A percentile compares a stretch with the other conserved stretches of the same genome.
phyloP scores from a whole-genome alignment of 2,329 filamentous ascomycete genomes.

The Fusarium sublunatum region DNA sequence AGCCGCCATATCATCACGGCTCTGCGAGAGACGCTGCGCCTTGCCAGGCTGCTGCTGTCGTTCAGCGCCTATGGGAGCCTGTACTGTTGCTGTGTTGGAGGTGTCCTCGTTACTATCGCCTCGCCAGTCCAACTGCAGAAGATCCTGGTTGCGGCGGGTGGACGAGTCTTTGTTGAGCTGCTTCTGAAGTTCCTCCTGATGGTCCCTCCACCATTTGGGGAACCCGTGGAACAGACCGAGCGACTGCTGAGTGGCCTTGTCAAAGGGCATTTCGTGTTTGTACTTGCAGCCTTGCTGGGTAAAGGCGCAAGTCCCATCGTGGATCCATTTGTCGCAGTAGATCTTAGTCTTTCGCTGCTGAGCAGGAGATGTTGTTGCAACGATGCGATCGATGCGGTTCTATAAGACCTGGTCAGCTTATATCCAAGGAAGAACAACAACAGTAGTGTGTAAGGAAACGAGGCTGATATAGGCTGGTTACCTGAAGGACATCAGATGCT shows the following conservation, averaged over 20 bases:
- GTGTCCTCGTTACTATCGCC: constrained; percentile 20
- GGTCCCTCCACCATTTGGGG: constrained; percentile 70
- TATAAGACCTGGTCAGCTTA: constrained; percentile 29
- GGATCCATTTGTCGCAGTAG: constrained; percentile 92
- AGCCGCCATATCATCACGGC: constrained; percentile 46
- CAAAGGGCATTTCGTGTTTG: constrained; percentile 88
- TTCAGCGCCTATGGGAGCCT: constrained; percentile 35
- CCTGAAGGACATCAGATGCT: constrained; percentile 50
- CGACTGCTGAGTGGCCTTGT: constrained; percentile 71
- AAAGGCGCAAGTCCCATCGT: constrained; percentile 85
- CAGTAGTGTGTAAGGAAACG: neutral
- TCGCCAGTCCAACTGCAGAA: constrained; percentile 27
- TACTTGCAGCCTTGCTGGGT: constrained; percentile 87
- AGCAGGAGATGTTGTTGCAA: constrained; percentile 49
- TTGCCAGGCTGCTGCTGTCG: constrained; percentile 19
- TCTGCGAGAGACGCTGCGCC: constrained; percentile 9
- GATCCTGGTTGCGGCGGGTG: constrained; percentile 1
- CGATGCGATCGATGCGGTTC: constrained; percentile 52
- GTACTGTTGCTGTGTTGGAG: neutral
- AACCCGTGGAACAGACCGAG: constrained; percentile 77
- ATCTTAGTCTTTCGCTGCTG: constrained; percentile 68
- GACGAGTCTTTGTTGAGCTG: constrained; percentile 19
- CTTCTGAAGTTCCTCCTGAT: constrained; percentile 58
- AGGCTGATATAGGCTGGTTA: constrained; percentile 35
- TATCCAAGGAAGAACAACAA: neutral